Evolutionary conservation across 306 rosid genomes (phyloP).

Genomic region (Lathyrus tuberosus): DNA sequence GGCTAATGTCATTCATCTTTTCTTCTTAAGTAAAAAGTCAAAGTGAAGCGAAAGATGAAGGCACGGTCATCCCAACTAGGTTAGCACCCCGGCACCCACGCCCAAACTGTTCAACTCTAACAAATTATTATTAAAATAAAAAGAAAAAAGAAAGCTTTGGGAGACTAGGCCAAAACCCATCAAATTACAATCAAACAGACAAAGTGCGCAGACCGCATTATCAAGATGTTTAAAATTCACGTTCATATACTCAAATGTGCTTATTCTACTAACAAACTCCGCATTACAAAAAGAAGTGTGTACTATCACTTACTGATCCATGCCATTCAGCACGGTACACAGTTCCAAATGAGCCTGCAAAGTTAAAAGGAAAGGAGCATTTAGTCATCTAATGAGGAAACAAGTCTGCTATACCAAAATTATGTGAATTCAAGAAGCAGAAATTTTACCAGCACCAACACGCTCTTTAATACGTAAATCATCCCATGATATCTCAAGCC

Average conservation of each 20-base stretch:
- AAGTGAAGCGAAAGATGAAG: no score
- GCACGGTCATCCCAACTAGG: no score
- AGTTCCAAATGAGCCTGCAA: constrained; percentile 92
- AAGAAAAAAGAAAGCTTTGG: no score
- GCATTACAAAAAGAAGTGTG: constrained; percentile 4
- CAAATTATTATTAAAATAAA: no score
- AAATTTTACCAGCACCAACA: constrained; percentile 86
- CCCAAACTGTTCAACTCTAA: no score
- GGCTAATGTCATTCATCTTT: constrained; percentile 21
- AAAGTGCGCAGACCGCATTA: not conserved
- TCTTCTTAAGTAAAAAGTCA: no score
- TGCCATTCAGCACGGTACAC: constrained; percentile 99
- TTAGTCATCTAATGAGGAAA: constrained; percentile 21
- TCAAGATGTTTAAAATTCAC: constrained; percentile 4
- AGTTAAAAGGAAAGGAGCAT: constrained; percentile 26
- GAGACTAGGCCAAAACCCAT: no score
- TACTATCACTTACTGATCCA: constrained; percentile 77
- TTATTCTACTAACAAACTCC: not conserved
- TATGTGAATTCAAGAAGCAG: constrained; percentile 5
- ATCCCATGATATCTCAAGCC: constrained; percentile 99
- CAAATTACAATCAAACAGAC: constrained; percentile 19
- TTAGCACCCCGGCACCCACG: no score
- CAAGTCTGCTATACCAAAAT: constrained; percentile 4
- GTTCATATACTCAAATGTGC: constrained; percentile 10
- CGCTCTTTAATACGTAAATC: constrained; percentile 85